Evolutionary conservation across 2,329 filamentous ascomycete species (phyloP).

Genomic region (Apiospora kogelbergensis): DNA sequence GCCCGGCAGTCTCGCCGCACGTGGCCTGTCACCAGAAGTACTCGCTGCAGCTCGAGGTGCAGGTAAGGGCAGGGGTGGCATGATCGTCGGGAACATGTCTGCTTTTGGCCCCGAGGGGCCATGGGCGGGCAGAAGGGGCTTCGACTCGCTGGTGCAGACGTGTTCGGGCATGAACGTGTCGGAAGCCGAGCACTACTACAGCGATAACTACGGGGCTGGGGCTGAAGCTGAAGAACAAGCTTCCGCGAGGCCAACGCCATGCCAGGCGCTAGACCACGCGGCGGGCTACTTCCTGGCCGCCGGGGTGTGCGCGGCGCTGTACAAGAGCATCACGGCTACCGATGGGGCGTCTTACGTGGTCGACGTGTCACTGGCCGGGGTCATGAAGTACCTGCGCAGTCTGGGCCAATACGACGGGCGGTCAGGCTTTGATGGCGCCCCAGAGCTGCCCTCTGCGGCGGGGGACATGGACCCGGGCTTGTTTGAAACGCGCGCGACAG

Average conservation of each 20-base stretch:
- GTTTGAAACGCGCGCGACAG: slow-evolving; percentile 44
- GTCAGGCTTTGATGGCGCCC: slow-evolving; percentile 40
- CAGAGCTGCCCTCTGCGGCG: neutral
- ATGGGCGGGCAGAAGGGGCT: slow-evolving; percentile 41
- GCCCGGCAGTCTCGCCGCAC: slow-evolving; percentile 43
- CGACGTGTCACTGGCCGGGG: slow-evolving; percentile 54
- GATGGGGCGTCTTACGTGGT: slow-evolving; percentile 46
- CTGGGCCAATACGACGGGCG: slow-evolving; percentile 49
- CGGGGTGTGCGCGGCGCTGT: slow-evolving; percentile 51
- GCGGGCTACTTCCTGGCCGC: slow-evolving; percentile 55
- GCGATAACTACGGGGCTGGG: too few species aligned
- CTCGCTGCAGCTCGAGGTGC: slow-evolving; percentile 38
- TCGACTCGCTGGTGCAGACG: slow-evolving; percentile 51
- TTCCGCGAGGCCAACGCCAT: slow-evolving; percentile 44
- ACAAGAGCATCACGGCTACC: slow-evolving; percentile 40
- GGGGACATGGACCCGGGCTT: slow-evolving; percentile 19
- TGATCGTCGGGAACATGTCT: slow-evolving; percentile 49
- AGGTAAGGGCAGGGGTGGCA: slow-evolving; percentile 29
- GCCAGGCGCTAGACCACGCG: slow-evolving; percentile 57
- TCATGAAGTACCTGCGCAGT: slow-evolving; percentile 55
- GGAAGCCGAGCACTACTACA: slow-evolving; percentile 45
- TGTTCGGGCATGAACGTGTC: slow-evolving; percentile 56
- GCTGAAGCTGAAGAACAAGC: slow-evolving; percentile 32
- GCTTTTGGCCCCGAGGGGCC: slow-evolving; percentile 49
- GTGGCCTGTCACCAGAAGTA: slow-evolving; percentile 35